These are phyloP conservation scores for Sphaerobolus stellatus DNA, from an alignment of 1,284 basidiomycete species.

Conservation along the genomic window DNA sequence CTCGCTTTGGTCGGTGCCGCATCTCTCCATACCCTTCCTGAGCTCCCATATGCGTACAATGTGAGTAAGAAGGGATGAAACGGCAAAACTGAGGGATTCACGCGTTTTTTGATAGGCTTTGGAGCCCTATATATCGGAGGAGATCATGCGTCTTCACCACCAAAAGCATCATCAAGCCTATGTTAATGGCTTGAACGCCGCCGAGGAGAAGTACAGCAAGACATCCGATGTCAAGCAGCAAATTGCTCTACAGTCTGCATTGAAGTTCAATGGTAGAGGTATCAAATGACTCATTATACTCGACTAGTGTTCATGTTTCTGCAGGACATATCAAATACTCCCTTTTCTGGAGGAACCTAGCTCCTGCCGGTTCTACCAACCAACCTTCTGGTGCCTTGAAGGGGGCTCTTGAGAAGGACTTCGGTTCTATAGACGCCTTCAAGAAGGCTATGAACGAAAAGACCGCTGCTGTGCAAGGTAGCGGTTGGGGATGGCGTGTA, in stretches of 20 bases:
- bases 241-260: slow-evolving; percentile 72
- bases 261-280: slow-evolving; percentile 74
- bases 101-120: slow-evolving; percentile 48
- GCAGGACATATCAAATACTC: slow-evolving; percentile 87
- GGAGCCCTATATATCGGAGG: slow-evolving; percentile 79
- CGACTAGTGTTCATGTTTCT: slow-evolving; percentile 15
- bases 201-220: slow-evolving; percentile 71
- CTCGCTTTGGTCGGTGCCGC: slow-evolving; percentile 4
- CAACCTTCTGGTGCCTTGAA: slow-evolving; percentile 50
- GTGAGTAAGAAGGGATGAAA: slow-evolving; percentile 23
- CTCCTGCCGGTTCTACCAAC: slow-evolving; percentile 50
- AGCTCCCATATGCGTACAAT: slow-evolving; percentile 12
- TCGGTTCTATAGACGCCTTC: slow-evolving; percentile 70
- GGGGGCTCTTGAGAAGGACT: slow-evolving; percentile 61
- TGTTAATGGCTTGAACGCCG: slow-evolving; percentile 72
- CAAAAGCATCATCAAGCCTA: slow-evolving; percentile 85
- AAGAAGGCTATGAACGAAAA: slow-evolving; percentile 72
- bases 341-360: slow-evolving; percentile 92
- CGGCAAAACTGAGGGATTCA: too few species aligned
- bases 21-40: slow-evolving; percentile 10
- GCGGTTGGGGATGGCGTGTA: slow-evolving; percentile 93
- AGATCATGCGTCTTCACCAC: slow-evolving; percentile 88
- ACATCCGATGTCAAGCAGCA: slow-evolving; percentile 68
- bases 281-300: slow-evolving; percentile 25
- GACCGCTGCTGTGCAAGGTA: slow-evolving; percentile 84